Evolutionary conservation across 2,329 filamentous ascomycete species (phyloP).

Genomic region (Colletotrichum sp.): DNA sequence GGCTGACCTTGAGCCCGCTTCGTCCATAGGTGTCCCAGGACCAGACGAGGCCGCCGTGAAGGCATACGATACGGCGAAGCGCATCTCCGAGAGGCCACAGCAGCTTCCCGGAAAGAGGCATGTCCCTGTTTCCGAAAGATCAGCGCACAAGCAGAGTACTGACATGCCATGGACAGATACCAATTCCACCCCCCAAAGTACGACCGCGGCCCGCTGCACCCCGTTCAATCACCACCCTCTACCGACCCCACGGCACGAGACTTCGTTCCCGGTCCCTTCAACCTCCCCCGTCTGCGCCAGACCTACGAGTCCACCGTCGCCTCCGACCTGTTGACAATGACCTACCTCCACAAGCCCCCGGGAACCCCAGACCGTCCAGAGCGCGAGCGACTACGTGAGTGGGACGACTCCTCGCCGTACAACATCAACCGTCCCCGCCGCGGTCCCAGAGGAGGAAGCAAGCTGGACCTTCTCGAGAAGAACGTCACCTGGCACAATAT

Average conservation of each 20-base stretch:
- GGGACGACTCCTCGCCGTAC: slow-evolving; percentile 92
- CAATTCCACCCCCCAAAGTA: slow-evolving; percentile 94
- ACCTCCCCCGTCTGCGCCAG: slow-evolving; percentile 83
- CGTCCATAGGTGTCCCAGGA: slow-evolving; percentile 49
- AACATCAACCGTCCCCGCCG: slow-evolving; percentile 89
- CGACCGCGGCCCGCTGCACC: slow-evolving; percentile 91
- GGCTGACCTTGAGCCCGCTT: slow-evolving; percentile 55
- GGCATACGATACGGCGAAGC: slow-evolving; percentile 44
- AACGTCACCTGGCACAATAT: slow-evolving; percentile 84
- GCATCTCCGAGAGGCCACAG: slow-evolving; percentile 35
- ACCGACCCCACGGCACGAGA: slow-evolving; percentile 88
- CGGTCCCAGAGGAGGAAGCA: slow-evolving; percentile 80
- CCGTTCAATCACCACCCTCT: slow-evolving; percentile 84
- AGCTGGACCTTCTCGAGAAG: slow-evolving; percentile 73
- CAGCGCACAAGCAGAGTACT: slow-evolving; percentile 25
- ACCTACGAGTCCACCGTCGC: slow-evolving; percentile 89
- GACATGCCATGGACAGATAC: slow-evolving; percentile 60
- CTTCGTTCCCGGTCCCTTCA: slow-evolving; percentile 91
- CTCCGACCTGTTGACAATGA: slow-evolving; percentile 85
- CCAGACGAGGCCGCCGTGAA: slow-evolving; percentile 43
- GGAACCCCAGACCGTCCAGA: slow-evolving; percentile 64
- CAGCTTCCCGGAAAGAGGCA: slow-evolving; percentile 54
- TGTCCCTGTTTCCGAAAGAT: slow-evolving; percentile 23
- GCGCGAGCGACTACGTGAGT: slow-evolving; percentile 75
- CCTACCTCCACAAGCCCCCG: slow-evolving; percentile 85